A percentile compares a stretch with the other conserved stretches of the same genome.
These are phyloP conservation scores for Boletus subcaerulescens DNA, from an alignment of 768 basidiomycete genomes.

Conservation along the genomic window DNA sequence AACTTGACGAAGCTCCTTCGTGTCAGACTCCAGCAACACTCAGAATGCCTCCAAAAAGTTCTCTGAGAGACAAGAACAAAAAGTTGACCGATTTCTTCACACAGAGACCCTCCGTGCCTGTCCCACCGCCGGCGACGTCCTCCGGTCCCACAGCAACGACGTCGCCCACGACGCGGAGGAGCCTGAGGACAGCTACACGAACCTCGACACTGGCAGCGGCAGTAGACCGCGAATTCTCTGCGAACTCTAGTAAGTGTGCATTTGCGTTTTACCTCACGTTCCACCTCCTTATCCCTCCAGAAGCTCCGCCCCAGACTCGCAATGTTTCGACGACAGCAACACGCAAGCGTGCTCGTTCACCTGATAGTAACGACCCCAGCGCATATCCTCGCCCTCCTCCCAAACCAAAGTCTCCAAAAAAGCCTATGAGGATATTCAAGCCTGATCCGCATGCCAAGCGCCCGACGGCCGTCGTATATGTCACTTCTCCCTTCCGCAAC, in stretches of 20 bases:
- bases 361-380: constrained; percentile 9
- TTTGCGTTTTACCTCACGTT: background rate
- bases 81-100: constrained; percentile 48
- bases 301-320: constrained; percentile 3
- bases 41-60: constrained; percentile 21
- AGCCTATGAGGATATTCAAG: constrained; percentile 18
- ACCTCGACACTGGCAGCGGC: background rate
- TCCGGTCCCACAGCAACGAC: background rate
- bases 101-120: constrained; percentile 26
- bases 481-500: constrained; percentile 24
- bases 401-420: constrained; percentile 21
- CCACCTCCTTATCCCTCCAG: constrained; percentile 12
- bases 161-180: constrained; percentile 10
- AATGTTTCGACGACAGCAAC: constrained; percentile 12
- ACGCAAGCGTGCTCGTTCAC: constrained; percentile 28
- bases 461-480: constrained; percentile 3
- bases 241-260: constrained; percentile 18
- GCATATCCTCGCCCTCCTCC: constrained; percentile 1
- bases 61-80: constrained; percentile 15
- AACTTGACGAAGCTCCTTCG: background rate
- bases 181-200: constrained; percentile 1
- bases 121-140: constrained; percentile 11
- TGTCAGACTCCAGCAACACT: background rate
- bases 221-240: background rate
- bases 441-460: constrained; percentile 4